Evolutionary conservation across 2,329 filamentous ascomycete species (phyloP).

Genomic region (Hypoxylon sp.): DNA sequence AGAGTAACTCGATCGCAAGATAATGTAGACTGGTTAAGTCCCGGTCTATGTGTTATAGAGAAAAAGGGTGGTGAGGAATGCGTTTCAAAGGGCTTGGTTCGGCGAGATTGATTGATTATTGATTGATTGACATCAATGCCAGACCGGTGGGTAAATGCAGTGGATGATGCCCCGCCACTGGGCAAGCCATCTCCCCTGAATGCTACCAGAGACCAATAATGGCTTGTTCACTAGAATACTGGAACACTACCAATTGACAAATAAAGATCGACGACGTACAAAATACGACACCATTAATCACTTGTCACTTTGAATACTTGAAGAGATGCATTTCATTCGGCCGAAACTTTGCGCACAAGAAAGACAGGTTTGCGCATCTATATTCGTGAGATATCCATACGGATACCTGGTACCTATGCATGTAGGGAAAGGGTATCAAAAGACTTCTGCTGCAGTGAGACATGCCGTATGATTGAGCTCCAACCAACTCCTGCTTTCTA

Average conservation of each 20-base stretch:
- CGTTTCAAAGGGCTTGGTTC: conserved; percentile 38
- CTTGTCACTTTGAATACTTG: not conserved
- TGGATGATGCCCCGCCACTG: conserved; percentile 33
- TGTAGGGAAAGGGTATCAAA: conserved; percentile 43
- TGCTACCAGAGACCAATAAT: conserved; percentile 11
- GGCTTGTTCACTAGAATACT: conserved; percentile 19
- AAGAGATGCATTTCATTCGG: conserved; percentile 9
- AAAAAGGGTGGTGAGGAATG: conserved; percentile 25
- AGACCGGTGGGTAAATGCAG: conserved; percentile 15
- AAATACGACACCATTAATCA: conserved; percentile 11
- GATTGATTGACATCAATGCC: conserved; percentile 38
- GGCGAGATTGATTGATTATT: conserved; percentile 38
- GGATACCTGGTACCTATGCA: too few relatives aligned
- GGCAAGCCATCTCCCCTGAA: conserved; percentile 24
- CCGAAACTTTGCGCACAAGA: not conserved
- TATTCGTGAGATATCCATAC: conserved; percentile 10
- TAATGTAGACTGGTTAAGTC: conserved; percentile 7
- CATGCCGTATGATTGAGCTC: conserved; percentile 25
- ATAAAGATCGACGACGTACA: conserved; percentile 27
- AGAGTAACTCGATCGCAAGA: conserved; percentile 9
- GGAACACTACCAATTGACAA: conserved; percentile 34
- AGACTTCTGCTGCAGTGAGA: conserved; percentile 21
- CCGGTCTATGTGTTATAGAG: conserved; percentile 14
- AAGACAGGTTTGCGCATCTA: conserved; percentile 10
- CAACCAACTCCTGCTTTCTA: conserved; percentile 39